Evolutionary conservation across 2,329 filamentous ascomycete genomes (phyloP).

Genomic region (Xylaria sp.): DNA sequence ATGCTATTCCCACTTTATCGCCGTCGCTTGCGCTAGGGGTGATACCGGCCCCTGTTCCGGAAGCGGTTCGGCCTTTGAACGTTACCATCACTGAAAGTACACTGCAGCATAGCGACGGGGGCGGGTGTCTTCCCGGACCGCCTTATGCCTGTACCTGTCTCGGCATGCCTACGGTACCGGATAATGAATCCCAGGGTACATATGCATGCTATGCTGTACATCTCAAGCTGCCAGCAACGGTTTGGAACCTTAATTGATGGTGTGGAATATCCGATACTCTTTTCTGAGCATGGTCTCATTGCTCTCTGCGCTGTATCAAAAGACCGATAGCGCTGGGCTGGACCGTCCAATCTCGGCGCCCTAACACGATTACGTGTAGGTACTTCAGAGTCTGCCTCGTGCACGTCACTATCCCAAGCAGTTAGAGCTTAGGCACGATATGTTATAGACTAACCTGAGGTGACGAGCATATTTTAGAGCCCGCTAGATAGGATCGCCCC

Average conservation of each 20-base stretch:
- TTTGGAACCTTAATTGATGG: not conserved
- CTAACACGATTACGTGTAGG: not conserved
- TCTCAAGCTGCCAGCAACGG: not conserved
- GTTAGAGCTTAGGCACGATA: not conserved
- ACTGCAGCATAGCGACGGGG: not conserved
- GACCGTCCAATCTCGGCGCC: not conserved
- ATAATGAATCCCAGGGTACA: not conserved
- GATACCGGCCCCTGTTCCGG: slow-evolving; percentile 19
- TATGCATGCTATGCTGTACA: not conserved
- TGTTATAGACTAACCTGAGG: not conserved
- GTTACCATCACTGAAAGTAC: not conserved
- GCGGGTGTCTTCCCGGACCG: not conserved
- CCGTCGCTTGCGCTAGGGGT: not conserved
- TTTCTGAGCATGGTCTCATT: no score
- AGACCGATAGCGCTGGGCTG: not conserved
- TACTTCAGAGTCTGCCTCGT: not conserved
- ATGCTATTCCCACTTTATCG: slow-evolving; percentile 25
- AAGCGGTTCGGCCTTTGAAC: slow-evolving; percentile 23
- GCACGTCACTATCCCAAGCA: not conserved
- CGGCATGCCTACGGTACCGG: not conserved
- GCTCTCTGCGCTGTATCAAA: no score
- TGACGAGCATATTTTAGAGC: slow-evolving; percentile 6
- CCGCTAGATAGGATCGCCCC: slow-evolving; percentile 10
- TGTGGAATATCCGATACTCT: no score
- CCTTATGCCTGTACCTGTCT: not conserved